A percentile compares a stretch with the other conserved stretches of the same genome.
These are phyloP conservation scores for Tetrahymena thermophila DNA, from an alignment of 73 alveolate genomes.

Conservation along the genomic window DNA sequence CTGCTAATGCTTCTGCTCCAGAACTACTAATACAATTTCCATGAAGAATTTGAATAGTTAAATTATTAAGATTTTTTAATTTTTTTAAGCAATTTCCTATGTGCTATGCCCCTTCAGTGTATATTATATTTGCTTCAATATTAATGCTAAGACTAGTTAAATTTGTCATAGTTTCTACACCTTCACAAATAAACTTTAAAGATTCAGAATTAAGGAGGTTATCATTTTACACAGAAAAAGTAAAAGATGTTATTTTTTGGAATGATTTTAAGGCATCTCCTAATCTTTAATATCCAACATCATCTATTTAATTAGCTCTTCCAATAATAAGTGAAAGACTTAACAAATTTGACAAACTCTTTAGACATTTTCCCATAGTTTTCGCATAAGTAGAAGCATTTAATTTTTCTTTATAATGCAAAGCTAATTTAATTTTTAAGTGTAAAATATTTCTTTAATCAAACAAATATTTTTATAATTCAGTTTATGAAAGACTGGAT, in stretches of 20 bases:
- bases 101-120: neutral
- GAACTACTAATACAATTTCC: neutral
- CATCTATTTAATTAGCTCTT: neutral
- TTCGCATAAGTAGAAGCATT: neutral
- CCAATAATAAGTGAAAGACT: neutral
- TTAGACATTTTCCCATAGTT: neutral
- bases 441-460: neutral
- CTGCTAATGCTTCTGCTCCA: neutral
- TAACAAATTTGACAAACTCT: neutral
- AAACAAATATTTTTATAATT: neutral
- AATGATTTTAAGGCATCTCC: neutral
- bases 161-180: neutral
- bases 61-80: neutral
- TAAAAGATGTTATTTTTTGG: neutral
- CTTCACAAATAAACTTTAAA: neutral
- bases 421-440: neutral
- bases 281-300: neutral
- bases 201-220: neutral
- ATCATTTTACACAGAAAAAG: neutral
- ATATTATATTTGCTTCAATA: neutral
- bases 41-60: neutral
- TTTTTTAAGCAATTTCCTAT: neutral
- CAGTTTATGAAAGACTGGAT: neutral
- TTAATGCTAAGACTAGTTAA: neutral
- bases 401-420: neutral